Evolutionary conservation across 495 filamentous ascomycete species (phyloP).

Genomic region (Podospora tetraspora): DNA sequence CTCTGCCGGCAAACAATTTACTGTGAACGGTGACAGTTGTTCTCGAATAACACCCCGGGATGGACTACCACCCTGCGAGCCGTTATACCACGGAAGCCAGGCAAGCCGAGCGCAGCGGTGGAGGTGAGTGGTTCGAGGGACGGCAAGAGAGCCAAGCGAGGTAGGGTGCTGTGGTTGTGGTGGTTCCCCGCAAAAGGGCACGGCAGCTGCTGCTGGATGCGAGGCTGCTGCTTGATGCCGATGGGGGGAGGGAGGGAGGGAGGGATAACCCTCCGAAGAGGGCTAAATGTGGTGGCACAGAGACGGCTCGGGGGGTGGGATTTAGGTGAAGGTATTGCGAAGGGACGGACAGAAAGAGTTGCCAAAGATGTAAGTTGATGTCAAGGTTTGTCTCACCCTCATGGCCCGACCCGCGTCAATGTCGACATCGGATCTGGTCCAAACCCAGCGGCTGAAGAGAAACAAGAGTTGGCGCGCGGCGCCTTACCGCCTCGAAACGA

Average conservation of each 20-base stretch:
- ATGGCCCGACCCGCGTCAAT: neutral
- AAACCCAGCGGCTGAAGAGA: neutral
- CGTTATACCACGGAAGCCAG: neutral
- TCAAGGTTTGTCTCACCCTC: neutral
- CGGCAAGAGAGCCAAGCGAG: neutral
- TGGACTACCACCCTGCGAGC: neutral
- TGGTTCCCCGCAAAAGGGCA: neutral
- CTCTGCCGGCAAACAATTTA: no score
- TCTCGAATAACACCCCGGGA: neutral
- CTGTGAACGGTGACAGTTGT: neutral
- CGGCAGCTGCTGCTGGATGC: neutral
- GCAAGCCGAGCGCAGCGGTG: neutral
- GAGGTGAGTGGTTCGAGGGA: neutral
- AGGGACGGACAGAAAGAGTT: neutral
- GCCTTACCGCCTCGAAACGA: neutral
- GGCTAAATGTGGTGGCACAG: neutral
- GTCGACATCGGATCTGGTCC: neutral
- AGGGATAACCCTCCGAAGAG: neutral
- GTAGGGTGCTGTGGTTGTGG: neutral
- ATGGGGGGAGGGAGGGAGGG: neutral
- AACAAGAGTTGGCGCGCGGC: neutral
- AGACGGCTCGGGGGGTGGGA: neutral
- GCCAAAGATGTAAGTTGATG: neutral
- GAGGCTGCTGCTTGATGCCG: no score
- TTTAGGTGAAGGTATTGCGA: neutral